Conservation (phyloP, 805 yeast species). For the Ogataea philodendri region DNA sequence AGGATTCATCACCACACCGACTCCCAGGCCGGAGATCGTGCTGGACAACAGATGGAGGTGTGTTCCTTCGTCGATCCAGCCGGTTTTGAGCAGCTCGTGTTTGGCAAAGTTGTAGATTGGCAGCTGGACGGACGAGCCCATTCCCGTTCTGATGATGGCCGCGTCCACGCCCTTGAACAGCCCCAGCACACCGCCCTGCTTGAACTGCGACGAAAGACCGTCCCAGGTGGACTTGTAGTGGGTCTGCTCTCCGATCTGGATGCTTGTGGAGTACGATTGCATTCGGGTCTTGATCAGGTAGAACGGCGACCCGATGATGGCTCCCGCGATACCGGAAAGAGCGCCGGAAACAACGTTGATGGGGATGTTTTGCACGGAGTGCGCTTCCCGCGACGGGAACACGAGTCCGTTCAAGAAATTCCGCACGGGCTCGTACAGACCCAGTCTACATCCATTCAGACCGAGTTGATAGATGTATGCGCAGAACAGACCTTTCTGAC, state of each 20-base stretch:
- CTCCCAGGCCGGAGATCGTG: constrained; percentile 84
- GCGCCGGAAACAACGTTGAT: constrained; percentile 82
- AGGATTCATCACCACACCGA: constrained; percentile 94
- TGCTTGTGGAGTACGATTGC: constrained; percentile 77
- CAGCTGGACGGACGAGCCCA: constrained; percentile 92
- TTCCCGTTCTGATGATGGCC: constrained; percentile 90
- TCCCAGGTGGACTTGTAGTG: constrained; percentile 68
- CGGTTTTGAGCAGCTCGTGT: constrained; percentile 51
- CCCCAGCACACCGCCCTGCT: constrained; percentile 72
- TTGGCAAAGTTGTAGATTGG: constrained; percentile 86
- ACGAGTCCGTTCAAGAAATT: constrained; percentile 51
- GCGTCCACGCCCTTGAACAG: constrained; percentile 91
- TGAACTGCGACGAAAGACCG: constrained; percentile 63
- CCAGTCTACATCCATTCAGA: constrained; percentile 90
- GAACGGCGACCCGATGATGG: constrained; percentile 85
- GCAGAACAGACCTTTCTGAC: constrained; percentile 84
- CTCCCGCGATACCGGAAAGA: constrained; percentile 84
- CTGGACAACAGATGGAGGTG: constrained; percentile 70
- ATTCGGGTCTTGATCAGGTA: constrained; percentile 92
- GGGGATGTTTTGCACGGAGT: constrained; percentile 45
- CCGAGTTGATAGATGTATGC: constrained; percentile 91
- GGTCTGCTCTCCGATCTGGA: constrained; percentile 88
- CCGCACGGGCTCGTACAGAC: constrained; percentile 89
- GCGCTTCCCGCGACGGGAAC: constrained; percentile 51
- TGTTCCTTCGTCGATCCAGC: constrained; percentile 60